phyloP scores from a whole-genome alignment of 306 rosid species.

The Hippophae tibetana region DNA sequence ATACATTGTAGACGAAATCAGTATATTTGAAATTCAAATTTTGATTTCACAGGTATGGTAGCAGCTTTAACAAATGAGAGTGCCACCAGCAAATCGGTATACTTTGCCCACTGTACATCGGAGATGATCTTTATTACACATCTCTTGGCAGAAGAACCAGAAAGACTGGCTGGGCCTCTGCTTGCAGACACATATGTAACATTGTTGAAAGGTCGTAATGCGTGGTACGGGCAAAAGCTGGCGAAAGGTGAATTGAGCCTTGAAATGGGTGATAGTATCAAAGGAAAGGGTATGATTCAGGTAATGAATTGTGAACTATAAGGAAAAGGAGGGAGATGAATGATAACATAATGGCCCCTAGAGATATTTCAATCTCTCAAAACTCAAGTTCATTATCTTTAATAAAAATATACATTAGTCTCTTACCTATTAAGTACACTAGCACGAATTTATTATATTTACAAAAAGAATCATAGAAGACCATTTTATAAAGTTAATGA shows the following conservation, averaged over 20 bases:
- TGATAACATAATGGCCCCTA: too few species aligned
- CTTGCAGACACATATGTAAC: constrained; percentile 96
- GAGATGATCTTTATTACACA: constrained; percentile 96
- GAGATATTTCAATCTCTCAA: too few species aligned
- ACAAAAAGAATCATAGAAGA: too few species aligned
- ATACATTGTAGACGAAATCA: background rate
- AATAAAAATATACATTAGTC: too few species aligned
- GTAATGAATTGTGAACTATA: constrained; percentile 21
- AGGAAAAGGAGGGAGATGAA: too few species aligned
- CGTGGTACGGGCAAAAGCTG: constrained; percentile 93
- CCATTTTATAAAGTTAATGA: too few species aligned
- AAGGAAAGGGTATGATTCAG: constrained; percentile 99
- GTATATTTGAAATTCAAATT: constrained; percentile 9
- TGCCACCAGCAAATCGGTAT: constrained; percentile 95
- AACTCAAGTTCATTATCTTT: too few species aligned
- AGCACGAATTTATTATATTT: too few species aligned
- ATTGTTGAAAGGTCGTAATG: constrained; percentile 66
- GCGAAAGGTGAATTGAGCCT: constrained; percentile 79
- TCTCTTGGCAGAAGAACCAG: constrained; percentile 85
- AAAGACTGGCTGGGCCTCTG: constrained; percentile 89
- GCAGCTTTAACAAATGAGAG: constrained; percentile 93
- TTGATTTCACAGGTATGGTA: constrained; percentile 63
- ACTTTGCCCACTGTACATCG: constrained; percentile 95
- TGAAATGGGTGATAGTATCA: constrained; percentile 96
- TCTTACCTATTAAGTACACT: too few species aligned